A percentile compares a stretch with the other conserved stretches of the same genome.
Evolutionary conservation across 2,329 filamentous ascomycete genomes (phyloP).

Genomic region (Fusarium algeriense): DNA sequence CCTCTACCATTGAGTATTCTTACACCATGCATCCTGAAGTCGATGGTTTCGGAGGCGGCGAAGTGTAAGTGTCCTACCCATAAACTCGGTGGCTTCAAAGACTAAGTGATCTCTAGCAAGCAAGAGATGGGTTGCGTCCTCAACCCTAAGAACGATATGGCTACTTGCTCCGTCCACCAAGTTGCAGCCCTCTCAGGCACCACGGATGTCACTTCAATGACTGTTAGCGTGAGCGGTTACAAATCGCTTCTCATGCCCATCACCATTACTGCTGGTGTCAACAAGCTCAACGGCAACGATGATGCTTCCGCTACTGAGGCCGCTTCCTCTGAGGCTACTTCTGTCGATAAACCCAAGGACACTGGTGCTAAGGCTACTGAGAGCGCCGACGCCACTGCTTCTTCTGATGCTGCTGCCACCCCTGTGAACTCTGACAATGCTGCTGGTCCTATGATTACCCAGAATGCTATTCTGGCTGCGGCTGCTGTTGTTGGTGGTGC

Average conservation of each 20-base stretch:
- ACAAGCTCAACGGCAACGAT: slow-evolving; percentile 49
- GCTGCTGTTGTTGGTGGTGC: slow-evolving; percentile 53
- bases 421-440: slow-evolving; percentile 46
- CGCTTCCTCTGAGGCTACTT: slow-evolving; percentile 24
- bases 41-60: slow-evolving; percentile 21
- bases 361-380: slow-evolving; percentile 29
- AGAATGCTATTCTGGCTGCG: slow-evolving; percentile 53
- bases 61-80: slow-evolving; percentile 29
- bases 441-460: slow-evolving; percentile 50
- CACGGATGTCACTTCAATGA: slow-evolving; percentile 2
- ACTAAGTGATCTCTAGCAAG: slow-evolving; percentile 27
- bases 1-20: slow-evolving; percentile 19
- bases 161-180: slow-evolving; percentile 41
- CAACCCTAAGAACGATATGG: slow-evolving; percentile 39
- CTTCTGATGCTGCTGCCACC: slow-evolving; percentile 32
- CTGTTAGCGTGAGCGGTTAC: slow-evolving; percentile 32
- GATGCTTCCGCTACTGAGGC: slow-evolving; percentile 26
- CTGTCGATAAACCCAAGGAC: slow-evolving; percentile 33
- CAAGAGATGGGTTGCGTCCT: slow-evolving; percentile 45
- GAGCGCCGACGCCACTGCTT: slow-evolving; percentile 7
- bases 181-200: neutral
- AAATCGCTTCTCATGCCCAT: slow-evolving; percentile 45
- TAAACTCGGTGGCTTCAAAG: neutral
- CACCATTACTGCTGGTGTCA: slow-evolving; percentile 54
- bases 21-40: slow-evolving; percentile 11